These are phyloP conservation scores for Juncus inflexus DNA, from an alignment of 176 grass and related monocot genomes.

Conservation along the genomic window DNA sequence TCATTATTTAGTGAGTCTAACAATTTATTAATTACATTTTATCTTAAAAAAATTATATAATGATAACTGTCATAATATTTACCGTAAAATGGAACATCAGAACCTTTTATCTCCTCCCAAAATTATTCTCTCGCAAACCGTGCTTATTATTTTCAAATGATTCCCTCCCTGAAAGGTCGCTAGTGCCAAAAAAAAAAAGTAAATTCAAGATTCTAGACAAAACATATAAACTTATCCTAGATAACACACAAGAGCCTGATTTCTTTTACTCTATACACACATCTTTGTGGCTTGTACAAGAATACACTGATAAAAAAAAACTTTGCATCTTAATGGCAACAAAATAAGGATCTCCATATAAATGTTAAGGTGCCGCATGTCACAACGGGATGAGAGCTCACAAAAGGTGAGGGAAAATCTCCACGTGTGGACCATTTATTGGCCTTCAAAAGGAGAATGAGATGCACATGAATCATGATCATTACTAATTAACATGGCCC, in stretches of 20 bases:
- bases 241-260: no score
- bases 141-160: slow-evolving; percentile 14
- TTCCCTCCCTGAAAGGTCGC: background rate
- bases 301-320: no score
- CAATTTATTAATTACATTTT: no score
- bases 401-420: background rate
- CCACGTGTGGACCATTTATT: slow-evolving; percentile 19
- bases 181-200: background rate
- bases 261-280: no score
- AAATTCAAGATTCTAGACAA: background rate
- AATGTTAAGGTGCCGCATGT: no score
- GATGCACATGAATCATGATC: slow-evolving; percentile 13
- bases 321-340: no score
- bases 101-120: slow-evolving; percentile 7
- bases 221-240: no score
- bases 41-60: no score
- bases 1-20: no score
- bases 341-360: no score
- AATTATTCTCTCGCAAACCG: slow-evolving; percentile 6
- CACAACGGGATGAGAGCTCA: background rate
- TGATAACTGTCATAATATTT: no score
- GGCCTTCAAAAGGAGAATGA: slow-evolving; percentile 17
- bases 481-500: slow-evolving; percentile 11
- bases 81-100: background rate
- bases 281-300: no score